Conservation (phyloP, 257 asterid genomes). For the Nicotiana benthamiana region DNA sequence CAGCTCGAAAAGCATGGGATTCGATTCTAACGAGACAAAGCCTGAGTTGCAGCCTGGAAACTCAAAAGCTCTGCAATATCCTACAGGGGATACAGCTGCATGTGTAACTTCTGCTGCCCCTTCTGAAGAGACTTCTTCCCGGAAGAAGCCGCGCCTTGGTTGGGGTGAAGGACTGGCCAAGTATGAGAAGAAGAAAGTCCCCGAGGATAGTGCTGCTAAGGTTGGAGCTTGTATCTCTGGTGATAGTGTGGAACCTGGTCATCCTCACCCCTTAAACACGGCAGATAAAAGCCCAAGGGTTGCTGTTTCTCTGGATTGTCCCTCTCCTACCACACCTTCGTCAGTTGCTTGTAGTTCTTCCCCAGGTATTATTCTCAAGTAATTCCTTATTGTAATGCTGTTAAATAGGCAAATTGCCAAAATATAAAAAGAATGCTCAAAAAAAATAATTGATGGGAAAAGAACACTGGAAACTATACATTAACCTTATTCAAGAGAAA, state of each 20-base stretch:
- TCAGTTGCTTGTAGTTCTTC: conserved; percentile 85
- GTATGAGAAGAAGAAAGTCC: conserved; percentile 85
- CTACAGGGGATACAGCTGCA: conserved; percentile 16
- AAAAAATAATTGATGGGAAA: background rate
- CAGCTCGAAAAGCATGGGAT: conserved; percentile 35
- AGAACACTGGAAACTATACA: background rate
- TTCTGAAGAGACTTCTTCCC: conserved; percentile 53
- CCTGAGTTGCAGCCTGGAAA: conserved; percentile 20
- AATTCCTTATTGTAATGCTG: background rate
- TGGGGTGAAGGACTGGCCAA: conserved; percentile 99
- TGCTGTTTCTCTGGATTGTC: conserved; percentile 41
- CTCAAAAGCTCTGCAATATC: conserved; percentile 21
- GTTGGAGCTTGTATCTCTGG: conserved; percentile 21
- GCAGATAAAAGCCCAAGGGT: conserved; percentile 57
- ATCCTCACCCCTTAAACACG: conserved; percentile 25
- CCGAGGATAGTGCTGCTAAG: conserved; percentile 44
- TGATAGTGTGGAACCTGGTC: conserved; percentile 36
- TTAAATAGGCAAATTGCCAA: background rate
- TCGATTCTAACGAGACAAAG: conserved; percentile 27
- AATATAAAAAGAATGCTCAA: background rate
- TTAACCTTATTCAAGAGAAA: background rate
- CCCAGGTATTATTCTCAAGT: conserved; percentile 48
- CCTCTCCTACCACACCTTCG: conserved; percentile 71
- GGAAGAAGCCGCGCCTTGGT: conserved; percentile 95
- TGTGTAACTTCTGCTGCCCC: conserved; percentile 22